phyloP scores from a whole-genome alignment of 106 monocot genomes.

The Dactylorhiza incarnata region DNA sequence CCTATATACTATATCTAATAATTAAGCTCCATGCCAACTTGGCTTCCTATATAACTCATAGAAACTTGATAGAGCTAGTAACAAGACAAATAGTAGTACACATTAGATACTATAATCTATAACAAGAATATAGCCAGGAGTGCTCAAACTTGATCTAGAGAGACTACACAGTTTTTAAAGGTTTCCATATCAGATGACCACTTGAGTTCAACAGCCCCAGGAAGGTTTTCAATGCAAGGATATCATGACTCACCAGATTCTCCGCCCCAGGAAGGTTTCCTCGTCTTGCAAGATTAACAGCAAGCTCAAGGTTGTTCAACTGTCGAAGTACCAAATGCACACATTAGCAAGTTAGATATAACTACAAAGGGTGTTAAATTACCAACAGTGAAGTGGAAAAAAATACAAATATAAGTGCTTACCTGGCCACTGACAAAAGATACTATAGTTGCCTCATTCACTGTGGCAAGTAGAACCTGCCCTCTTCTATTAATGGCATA shows the following conservation, averaged over 20 bases:
- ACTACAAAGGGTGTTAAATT: too few species aligned
- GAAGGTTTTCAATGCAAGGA: background rate
- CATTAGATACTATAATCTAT: too few species aligned
- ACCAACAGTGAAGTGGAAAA: too few species aligned
- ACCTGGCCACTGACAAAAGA: constrained; percentile 96
- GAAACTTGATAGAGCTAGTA: too few species aligned
- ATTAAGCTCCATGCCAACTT: too few species aligned
- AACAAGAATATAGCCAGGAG: too few species aligned
- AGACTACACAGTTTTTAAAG: background rate
- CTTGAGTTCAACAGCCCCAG: background rate
- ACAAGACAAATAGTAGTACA: too few species aligned
- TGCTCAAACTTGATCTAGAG: background rate
- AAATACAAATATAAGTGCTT: constrained; percentile 6
- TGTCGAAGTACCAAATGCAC: constrained; percentile 21
- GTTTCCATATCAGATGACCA: background rate
- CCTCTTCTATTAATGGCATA: constrained; percentile 94
- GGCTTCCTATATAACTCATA: too few species aligned
- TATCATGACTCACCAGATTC: constrained; percentile 57
- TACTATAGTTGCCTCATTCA: constrained; percentile 93
- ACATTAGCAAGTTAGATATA: constrained; percentile 4
- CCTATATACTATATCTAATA: too few species aligned
- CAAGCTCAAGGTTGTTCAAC: constrained; percentile 97
- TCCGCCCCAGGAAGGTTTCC: constrained; percentile 98
- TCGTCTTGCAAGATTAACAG: constrained; percentile 94
- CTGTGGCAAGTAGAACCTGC: constrained; percentile 90